Percentiles rank a stretch among this genome's conserved stretches.
Conservation (phyloP, 140 eudicot genomes). For the Oenanthe javanica region DNA sequence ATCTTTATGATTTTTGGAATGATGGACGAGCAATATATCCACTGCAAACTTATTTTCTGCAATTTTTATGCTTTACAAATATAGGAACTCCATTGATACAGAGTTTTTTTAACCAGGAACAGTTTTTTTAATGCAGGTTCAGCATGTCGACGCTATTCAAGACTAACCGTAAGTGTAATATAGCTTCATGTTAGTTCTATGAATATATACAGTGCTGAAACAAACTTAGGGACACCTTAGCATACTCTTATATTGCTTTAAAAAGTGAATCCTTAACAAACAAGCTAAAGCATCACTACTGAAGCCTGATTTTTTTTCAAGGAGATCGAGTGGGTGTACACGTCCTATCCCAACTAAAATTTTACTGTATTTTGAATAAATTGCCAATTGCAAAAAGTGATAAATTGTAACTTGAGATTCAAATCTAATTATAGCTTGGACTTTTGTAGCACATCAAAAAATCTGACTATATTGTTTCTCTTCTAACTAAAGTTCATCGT, state of each 20-base stretch:
- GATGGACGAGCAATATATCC: not conserved
- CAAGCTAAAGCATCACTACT: constrained; percentile 46
- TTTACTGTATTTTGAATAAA: not conserved
- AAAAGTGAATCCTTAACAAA: constrained; percentile 69
- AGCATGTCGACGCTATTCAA: constrained; percentile 72
- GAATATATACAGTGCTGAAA: not conserved
- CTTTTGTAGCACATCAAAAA: not conserved
- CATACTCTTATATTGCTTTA: constrained; percentile 28
- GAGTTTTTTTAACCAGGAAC: constrained; percentile 8
- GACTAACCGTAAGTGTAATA: constrained; percentile 41
- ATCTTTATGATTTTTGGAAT: not conserved
- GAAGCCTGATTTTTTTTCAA: constrained; percentile 37
- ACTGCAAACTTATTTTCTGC: not conserved
- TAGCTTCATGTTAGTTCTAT: constrained; percentile 2
- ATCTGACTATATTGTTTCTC: not conserved
- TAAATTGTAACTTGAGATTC: not conserved
- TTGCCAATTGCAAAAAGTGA: not conserved
- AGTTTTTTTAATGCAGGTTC: constrained; percentile 44
- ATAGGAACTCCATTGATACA: not conserved
- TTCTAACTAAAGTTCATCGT: not conserved
- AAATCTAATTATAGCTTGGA: not conserved
- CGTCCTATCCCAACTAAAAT: not conserved
- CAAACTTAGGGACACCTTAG: not conserved
- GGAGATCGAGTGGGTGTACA: not conserved
- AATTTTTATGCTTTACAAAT: not conserved